phyloP scores from a whole-genome alignment of 495 filamentous ascomycete genomes.

The Xylaria scruposa region DNA sequence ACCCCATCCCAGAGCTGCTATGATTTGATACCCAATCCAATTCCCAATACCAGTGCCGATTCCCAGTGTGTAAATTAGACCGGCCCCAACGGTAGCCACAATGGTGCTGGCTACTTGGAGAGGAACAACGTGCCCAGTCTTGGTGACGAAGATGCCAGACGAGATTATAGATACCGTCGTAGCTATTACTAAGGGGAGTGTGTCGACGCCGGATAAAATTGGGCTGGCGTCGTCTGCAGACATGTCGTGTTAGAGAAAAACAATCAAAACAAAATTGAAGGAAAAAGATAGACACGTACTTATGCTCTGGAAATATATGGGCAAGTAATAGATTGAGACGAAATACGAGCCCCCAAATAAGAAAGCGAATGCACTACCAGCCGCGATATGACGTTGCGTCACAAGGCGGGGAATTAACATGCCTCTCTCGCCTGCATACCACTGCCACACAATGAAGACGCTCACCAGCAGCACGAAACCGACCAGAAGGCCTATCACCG shows the following conservation, averaged over 20 bases:
- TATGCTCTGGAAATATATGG: slow-evolving; percentile 68
- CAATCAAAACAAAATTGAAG: too few relatives aligned
- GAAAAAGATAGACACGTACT: too few relatives aligned
- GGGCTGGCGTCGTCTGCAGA: slow-evolving; percentile 46
- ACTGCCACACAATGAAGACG: background rate
- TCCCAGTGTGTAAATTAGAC: too few relatives aligned
- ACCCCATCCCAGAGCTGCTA: too few relatives aligned
- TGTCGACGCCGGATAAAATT: slow-evolving; percentile 57
- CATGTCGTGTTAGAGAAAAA: too few relatives aligned
- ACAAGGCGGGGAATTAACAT: background rate
- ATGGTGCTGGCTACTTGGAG: too few relatives aligned
- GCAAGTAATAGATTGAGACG: slow-evolving; percentile 63
- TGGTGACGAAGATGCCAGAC: too few relatives aligned
- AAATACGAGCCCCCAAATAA: slow-evolving; percentile 50
- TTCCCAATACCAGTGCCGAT: too few relatives aligned
- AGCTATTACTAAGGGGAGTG: slow-evolving; percentile 57
- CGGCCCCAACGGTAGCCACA: too few relatives aligned
- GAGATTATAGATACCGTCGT: slow-evolving; percentile 31
- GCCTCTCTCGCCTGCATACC: background rate
- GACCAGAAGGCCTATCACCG: slow-evolving; percentile 57
- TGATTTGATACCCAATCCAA: too few relatives aligned
- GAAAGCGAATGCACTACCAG: background rate
- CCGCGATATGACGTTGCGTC: background rate
- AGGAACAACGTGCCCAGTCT: too few relatives aligned
- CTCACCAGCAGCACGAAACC: background rate